Evolutionary conservation across 352 stramenopile genomes (phyloP).

Genomic region (Phytophthora pistaciae): DNA sequence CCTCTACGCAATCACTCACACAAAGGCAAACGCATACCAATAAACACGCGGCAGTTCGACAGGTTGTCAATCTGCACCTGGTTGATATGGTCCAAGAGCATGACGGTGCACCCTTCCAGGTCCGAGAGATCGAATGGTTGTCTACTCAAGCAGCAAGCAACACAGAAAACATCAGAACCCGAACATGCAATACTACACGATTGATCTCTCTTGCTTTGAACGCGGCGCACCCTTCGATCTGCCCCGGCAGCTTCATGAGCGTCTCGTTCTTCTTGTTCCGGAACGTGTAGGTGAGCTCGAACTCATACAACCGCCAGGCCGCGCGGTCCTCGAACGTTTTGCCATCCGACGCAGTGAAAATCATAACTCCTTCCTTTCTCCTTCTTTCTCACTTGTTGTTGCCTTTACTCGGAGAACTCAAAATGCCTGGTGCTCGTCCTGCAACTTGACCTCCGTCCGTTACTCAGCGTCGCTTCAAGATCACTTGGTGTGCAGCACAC

Average conservation of each 20-base stretch:
- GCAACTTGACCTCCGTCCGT: slow-evolving; percentile 20
- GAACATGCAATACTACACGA: not conserved
- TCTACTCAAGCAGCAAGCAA: slow-evolving; percentile 25
- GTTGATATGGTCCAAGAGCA: slow-evolving; percentile 89
- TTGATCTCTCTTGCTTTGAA: not conserved
- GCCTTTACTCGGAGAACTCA: slow-evolving; percentile 5
- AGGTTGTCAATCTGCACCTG: slow-evolving; percentile 94
- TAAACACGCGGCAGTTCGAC: slow-evolving; percentile 87
- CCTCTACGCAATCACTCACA: not conserved
- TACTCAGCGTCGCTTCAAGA: slow-evolving; percentile 36
- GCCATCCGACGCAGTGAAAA: slow-evolving; percentile 89
- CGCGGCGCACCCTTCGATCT: slow-evolving; percentile 68
- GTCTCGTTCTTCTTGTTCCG: slow-evolving; percentile 83
- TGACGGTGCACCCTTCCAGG: slow-evolving; percentile 81
- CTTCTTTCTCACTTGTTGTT: not conserved
- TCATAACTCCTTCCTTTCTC: slow-evolving; percentile 11
- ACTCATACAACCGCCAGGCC: slow-evolving; percentile 90
- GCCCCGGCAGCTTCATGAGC: slow-evolving; percentile 81
- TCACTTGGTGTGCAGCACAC: slow-evolving; percentile 15
- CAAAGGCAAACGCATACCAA: slow-evolving; percentile 45
- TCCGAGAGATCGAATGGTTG: slow-evolving; percentile 92
- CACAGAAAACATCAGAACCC: not conserved
- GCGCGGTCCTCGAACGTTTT: slow-evolving; percentile 87
- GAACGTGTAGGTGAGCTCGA: slow-evolving; percentile 94
- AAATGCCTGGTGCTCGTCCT: slow-evolving; percentile 1